phyloP scores from a whole-genome alignment of 108 stramenopile genomes.

The Skeletonema marinoi region DNA sequence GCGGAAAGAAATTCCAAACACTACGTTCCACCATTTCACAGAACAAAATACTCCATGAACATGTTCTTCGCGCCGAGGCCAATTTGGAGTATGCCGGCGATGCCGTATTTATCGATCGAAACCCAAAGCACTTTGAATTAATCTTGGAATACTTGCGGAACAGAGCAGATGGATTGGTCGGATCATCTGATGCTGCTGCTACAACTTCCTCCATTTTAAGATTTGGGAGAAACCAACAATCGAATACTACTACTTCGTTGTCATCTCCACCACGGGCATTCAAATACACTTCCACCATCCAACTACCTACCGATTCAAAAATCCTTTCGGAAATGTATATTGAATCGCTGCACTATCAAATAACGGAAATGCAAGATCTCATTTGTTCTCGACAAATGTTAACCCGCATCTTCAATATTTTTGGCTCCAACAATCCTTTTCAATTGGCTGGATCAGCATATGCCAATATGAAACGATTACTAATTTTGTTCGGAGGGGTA shows the following conservation, averaged over 20 bases:
- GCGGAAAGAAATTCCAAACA: conserved; percentile 63
- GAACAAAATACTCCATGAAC: conserved; percentile 48
- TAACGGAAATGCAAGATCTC: conserved; percentile 42
- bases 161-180: conserved; percentile 38
- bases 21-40: conserved; percentile 57
- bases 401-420: conserved; percentile 19
- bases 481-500: conserved; percentile 16
- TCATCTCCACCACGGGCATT: not conserved
- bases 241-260: not conserved
- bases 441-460: conserved; percentile 18
- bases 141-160: conserved; percentile 61
- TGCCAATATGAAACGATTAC: conserved; percentile 2
- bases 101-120: conserved; percentile 63
- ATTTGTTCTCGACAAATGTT: conserved; percentile 33
- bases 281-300: conserved; percentile 21
- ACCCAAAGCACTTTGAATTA: conserved; percentile 58
- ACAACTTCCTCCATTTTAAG: not conserved
- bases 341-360: conserved; percentile 57
- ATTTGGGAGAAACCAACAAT: not conserved
- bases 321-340: conserved; percentile 52
- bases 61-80: conserved; percentile 55
- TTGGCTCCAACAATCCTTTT: conserved; percentile 46
- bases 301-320: conserved; percentile 48
- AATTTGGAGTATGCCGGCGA: conserved; percentile 45
- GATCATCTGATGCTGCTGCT: not conserved